Conservation (phyloP, 441 rosid genomes). For the Adansonia rubrostipa region DNA sequence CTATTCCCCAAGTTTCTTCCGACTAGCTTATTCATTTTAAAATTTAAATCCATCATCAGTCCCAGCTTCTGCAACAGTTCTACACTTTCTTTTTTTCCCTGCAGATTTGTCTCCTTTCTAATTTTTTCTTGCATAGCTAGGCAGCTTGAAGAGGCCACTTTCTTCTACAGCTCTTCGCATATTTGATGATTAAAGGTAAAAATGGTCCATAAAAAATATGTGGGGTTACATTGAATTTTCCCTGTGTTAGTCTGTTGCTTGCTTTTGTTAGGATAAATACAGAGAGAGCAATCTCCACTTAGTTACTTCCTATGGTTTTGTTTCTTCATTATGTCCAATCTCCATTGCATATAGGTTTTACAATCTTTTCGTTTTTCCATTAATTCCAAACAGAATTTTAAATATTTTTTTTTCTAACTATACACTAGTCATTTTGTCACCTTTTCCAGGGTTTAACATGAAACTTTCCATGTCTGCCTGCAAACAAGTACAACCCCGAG, state of each 20-base stretch:
- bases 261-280: constrained; percentile 15
- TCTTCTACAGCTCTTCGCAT: constrained; percentile 39
- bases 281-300: background rate
- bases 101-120: background rate
- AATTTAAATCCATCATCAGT: no score
- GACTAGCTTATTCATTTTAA: constrained; percentile 4
- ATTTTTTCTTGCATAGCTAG: no score
- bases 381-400: background rate
- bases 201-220: constrained; percentile 29
- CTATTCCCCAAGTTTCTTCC: constrained; percentile 6
- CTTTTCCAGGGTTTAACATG: constrained; percentile 37
- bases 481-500: constrained; percentile 61
- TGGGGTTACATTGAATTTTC: background rate
- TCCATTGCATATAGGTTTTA: background rate
- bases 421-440: background rate
- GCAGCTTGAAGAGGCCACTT: constrained; percentile 8
- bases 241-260: background rate
- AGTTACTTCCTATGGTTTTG: constrained; percentile 3
- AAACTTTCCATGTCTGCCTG: constrained; percentile 50
- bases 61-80: background rate
- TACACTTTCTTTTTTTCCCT: constrained; percentile 8
- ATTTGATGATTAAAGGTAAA: constrained; percentile 35
- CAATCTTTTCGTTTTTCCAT: background rate
- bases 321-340: background rate
- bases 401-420: background rate